Conservation (phyloP, 441 rosid species). For the Lepidium campestre region DNA sequence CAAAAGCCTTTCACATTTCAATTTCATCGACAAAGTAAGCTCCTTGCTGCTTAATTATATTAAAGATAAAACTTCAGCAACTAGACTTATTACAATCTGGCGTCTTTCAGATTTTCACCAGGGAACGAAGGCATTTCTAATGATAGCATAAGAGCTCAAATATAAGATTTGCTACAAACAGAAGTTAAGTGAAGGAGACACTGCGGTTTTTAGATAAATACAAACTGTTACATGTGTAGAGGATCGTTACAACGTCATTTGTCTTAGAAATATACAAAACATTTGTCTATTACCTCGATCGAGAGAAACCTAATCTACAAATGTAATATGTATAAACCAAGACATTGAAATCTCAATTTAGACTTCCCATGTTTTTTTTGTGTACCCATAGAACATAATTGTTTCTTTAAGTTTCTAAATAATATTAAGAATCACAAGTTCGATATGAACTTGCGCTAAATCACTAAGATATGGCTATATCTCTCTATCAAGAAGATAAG, state of each 20-base stretch:
- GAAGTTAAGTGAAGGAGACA: constrained; percentile 7
- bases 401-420: neutral
- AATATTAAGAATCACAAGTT: neutral
- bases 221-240: neutral
- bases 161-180: neutral
- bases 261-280: too few species aligned
- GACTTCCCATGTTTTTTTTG: neutral
- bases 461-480: neutral
- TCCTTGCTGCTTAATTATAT: neutral
- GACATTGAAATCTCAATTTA: neutral
- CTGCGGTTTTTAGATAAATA: neutral
- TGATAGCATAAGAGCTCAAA: neutral
- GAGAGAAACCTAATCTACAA: neutral
- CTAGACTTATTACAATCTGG: neutral
- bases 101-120: neutral
- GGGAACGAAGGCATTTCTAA: neutral
- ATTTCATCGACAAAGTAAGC: constrained; percentile 32
- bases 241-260: neutral
- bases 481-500: neutral
- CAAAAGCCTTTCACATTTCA: constrained; percentile 16
- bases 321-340: neutral
- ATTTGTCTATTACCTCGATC: neutral
- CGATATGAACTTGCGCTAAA: neutral
- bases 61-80: neutral
- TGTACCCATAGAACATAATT: neutral